phyloP scores from a whole-genome alignment of 768 basidiomycete species.

The Agaricus blazei region DNA sequence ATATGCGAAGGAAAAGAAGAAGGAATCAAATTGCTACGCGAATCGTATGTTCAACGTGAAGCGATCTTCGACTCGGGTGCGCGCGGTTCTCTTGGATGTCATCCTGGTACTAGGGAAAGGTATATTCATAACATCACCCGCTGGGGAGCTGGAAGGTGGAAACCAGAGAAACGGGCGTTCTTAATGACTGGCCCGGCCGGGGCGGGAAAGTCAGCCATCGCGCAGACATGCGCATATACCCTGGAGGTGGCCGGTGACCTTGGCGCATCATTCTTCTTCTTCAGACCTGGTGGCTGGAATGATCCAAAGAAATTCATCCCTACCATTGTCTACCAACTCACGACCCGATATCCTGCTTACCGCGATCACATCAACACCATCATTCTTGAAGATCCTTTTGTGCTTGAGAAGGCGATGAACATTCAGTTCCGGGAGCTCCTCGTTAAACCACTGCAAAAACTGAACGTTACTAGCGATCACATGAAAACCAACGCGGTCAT shows the following conservation, averaged over 20 bases:
- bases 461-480: conserved; percentile 1
- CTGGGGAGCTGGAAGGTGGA: background rate
- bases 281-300: conserved; percentile 2
- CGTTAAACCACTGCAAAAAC: conserved; percentile 6
- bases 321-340: conserved; percentile 11
- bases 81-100: no score
- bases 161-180: background rate
- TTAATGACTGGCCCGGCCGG: no score
- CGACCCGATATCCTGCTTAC: background rate
- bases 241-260: background rate
- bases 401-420: conserved; percentile 4
- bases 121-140: background rate
- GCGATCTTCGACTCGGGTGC: no score
- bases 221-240: no score
- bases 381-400: conserved; percentile 4
- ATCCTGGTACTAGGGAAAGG: background rate
- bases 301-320: no score
- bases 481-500: conserved; percentile 23
- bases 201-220: background rate
- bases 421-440: conserved; percentile 13
- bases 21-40: no score
- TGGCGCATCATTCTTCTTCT: conserved; percentile 19
- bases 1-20: no score
- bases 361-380: conserved; percentile 3
- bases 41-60: no score